These are phyloP conservation scores for Brassica juncea DNA, from an alignment of 345 rosid species.

Conservation along the genomic window DNA sequence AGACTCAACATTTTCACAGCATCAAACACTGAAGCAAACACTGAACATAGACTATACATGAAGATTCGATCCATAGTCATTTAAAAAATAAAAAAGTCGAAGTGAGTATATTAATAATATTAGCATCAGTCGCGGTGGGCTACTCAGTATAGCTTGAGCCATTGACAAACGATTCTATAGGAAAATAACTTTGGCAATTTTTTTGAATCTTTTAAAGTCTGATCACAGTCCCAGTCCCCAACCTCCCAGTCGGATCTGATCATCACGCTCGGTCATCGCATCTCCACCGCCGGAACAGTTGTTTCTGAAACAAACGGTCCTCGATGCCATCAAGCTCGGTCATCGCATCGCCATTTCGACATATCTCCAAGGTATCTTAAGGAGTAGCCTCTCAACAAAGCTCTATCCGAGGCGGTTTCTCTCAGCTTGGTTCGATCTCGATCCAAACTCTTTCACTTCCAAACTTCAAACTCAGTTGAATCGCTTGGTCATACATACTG, in stretches of 20 bases:
- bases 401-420: slow-evolving; percentile 49
- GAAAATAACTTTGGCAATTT: neutral
- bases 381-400: slow-evolving; percentile 59
- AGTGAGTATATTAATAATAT: too few species aligned
- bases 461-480: slow-evolving; percentile 40
- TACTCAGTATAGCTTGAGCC: neutral
- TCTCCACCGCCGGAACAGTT: slow-evolving; percentile 29
- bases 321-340: slow-evolving; percentile 50
- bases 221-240: neutral
- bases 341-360: slow-evolving; percentile 77
- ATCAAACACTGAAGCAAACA: too few species aligned
- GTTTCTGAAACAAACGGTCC: slow-evolving; percentile 28
- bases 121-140: too few species aligned
- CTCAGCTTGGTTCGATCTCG: slow-evolving; percentile 47
- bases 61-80: too few species aligned
- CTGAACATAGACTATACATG: too few species aligned
- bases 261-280: too few species aligned
- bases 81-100: too few species aligned
- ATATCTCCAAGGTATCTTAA: slow-evolving; percentile 53
- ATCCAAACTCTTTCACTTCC: slow-evolving; percentile 60
- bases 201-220: slow-evolving; percentile 1
- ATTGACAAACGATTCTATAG: neutral
- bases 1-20: too few species aligned
- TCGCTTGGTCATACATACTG: neutral
- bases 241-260: slow-evolving; percentile 20